Evolutionary conservation across 2,329 filamentous ascomycete genomes (phyloP).

Genomic region (Hymenoscyphus linearis): DNA sequence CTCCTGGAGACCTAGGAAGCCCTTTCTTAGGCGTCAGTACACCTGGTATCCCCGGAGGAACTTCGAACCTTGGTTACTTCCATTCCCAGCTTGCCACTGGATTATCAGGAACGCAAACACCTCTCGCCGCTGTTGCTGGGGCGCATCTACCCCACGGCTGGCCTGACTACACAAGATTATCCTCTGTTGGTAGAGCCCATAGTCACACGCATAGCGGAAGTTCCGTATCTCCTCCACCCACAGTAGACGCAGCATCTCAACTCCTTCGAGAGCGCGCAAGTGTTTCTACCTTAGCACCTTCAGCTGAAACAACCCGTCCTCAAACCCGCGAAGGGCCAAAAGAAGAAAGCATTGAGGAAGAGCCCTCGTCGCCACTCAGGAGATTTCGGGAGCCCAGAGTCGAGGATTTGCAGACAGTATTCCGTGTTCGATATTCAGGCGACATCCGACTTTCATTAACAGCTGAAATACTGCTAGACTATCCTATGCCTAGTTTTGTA

Average conservation of each 20-base stretch:
- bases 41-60: slow-evolving; percentile 63
- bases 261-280: slow-evolving; percentile 53
- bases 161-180: slow-evolving; percentile 31
- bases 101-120: slow-evolving; percentile 71
- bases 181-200: slow-evolving; percentile 21
- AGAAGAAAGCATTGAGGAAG: slow-evolving; percentile 27
- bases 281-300: slow-evolving; percentile 56
- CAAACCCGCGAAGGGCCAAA: slow-evolving; percentile 48
- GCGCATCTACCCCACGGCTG: slow-evolving; percentile 55
- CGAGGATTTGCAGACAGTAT: slow-evolving; percentile 89
- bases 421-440: slow-evolving; percentile 83
- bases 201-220: slow-evolving; percentile 28
- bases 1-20: slow-evolving; percentile 42
- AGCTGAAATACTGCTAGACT: slow-evolving; percentile 92
- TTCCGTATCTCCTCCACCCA: slow-evolving; percentile 29
- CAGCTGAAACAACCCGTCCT: slow-evolving; percentile 48
- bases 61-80: slow-evolving; percentile 76
- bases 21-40: slow-evolving; percentile 57
- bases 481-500: slow-evolving; percentile 97
- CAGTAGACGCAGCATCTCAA: slow-evolving; percentile 38
- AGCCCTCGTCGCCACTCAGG: slow-evolving; percentile 38
- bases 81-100: slow-evolving; percentile 69
- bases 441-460: slow-evolving; percentile 85
- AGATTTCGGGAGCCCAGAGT: slow-evolving; percentile 66
- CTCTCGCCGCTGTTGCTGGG: slow-evolving; percentile 72